Evolutionary conservation across 2,329 filamentous ascomycete species (phyloP).

Genomic region (Xylariaceae sp.): DNA sequence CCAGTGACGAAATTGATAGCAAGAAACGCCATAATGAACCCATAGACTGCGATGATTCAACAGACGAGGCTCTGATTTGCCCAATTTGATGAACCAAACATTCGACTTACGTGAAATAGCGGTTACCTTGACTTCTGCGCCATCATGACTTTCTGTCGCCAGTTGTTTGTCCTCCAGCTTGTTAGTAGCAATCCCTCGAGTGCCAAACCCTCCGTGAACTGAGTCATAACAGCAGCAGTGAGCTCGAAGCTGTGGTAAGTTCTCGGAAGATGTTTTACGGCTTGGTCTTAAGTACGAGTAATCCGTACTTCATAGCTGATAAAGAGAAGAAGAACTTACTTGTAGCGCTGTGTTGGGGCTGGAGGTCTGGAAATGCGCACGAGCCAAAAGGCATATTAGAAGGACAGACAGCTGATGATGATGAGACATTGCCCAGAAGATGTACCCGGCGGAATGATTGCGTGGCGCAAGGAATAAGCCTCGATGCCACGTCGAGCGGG

Average conservation of each 20-base stretch:
- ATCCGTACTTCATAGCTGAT: too few species aligned
- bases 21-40: background rate
- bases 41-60: background rate
- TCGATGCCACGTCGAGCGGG: constrained; percentile 2
- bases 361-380: background rate
- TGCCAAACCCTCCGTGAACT: too few species aligned
- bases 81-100: background rate
- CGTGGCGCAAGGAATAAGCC: constrained; percentile 1
- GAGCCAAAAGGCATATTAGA: background rate
- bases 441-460: background rate
- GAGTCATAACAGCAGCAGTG: too few species aligned
- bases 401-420: background rate
- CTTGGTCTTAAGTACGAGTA: too few species aligned
- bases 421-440: background rate
- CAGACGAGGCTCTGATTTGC: background rate
- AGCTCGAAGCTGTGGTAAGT: too few species aligned
- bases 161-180: background rate
- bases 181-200: too few species aligned
- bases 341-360: background rate
- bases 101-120: background rate
- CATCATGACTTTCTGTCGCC: background rate
- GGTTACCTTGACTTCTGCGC: background rate
- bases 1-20: background rate
- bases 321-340: background rate
- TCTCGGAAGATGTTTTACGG: too few species aligned